These are phyloP conservation scores for Ascochyta koolunga DNA, from an alignment of 2,329 filamentous ascomycete genomes.

Conservation along the genomic window DNA sequence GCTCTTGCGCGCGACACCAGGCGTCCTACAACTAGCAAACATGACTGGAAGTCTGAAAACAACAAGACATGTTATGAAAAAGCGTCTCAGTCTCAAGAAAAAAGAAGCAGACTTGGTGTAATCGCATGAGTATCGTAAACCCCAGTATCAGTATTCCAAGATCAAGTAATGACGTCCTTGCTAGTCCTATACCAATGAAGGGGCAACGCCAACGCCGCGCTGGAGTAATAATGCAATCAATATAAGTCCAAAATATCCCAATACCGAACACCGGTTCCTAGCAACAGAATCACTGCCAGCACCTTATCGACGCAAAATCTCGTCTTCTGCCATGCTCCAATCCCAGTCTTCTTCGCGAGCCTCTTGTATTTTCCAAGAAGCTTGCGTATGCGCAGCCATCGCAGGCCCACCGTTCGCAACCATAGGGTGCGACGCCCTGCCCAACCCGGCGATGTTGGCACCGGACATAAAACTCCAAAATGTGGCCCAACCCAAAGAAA, in stretches of 20 bases:
- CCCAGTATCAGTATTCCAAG: background rate
- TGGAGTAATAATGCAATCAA: slow-evolving; percentile 10
- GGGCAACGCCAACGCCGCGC: slow-evolving; percentile 12
- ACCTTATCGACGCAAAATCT: slow-evolving; percentile 16
- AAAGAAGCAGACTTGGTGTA: background rate
- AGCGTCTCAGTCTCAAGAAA: background rate
- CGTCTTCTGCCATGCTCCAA: slow-evolving; percentile 35
- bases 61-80: background rate
- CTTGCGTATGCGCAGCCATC: slow-evolving; percentile 7
- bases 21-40: background rate
- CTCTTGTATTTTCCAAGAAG: slow-evolving; percentile 4
- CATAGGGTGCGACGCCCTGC: background rate
- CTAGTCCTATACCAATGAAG: background rate
- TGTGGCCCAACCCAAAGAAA: slow-evolving; percentile 26
- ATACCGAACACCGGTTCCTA: background rate
- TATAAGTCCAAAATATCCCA: background rate
- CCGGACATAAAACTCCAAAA: slow-evolving; percentile 17
- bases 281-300: background rate
- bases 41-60: background rate
- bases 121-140: background rate
- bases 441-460: slow-evolving; percentile 1
- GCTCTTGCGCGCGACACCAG: background rate
- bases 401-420: background rate
- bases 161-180: background rate
- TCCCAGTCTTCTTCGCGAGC: slow-evolving; percentile 27